Base-by-base conservation (phyloP, 306 rosid genomes). In the Cicer pinnatifidum region DNA sequence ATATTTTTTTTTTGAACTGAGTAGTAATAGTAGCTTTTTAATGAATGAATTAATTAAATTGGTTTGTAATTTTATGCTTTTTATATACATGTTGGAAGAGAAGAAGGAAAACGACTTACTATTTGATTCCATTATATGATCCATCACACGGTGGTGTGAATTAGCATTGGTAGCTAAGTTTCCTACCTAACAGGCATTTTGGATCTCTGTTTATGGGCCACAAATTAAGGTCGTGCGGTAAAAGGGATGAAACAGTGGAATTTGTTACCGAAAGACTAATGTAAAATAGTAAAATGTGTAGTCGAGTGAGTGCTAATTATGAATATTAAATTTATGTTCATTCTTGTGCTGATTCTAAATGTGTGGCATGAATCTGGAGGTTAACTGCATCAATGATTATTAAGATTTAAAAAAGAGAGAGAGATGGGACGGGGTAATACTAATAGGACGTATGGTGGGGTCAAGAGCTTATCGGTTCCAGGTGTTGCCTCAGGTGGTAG, bases 401-500 rank as follows among this genome's bases (percentile, higher is more conserved):
- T 50, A 88, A 59, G 83, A 75, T 82, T 73, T 82, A 78, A 11
- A 7, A 16, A 50, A 50, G 33, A 28, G 33, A 50, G 35, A 58
- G 8, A 58, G 11, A n/a, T 16, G 47, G 67, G 56, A 8, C 19
- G 60, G 60, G 38, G 45, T 39, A 62, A 41, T 38, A 38, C 28
- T 38, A 86, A 80, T 78, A 71, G 84, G 78, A 75, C 65, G 66
- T 57, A 83, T 86, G 88, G 86, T 88, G 90, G 96, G 89, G 79
- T 35, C 87, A 77, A 16, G 78, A 58, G 83, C 97, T 89, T 93
- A 93, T 93, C 96, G 87, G 90, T 83, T 87, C 97, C 97, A 89
- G 97, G 97, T 89, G 96, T 89, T 84, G 88, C 81, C 81, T 85
- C 97, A 85, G 90, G 96, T 88, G 88, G 88, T 72, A 80, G 97